Conservation (phyloP, 805 yeast species). For the Candida insectalens region DNA sequence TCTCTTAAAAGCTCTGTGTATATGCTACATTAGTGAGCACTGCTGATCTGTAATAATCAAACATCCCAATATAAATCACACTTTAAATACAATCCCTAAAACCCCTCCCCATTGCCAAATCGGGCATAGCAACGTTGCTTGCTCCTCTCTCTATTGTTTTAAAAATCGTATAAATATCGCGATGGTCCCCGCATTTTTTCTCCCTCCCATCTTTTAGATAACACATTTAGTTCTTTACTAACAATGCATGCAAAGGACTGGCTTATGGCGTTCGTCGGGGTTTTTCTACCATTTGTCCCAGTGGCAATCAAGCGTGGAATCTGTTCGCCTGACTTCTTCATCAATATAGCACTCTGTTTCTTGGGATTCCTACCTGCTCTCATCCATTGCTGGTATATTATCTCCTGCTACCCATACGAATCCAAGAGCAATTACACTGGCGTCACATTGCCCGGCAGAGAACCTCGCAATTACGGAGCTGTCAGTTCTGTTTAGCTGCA, state of each 20-base stretch:
- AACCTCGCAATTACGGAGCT: constrained; percentile 24
- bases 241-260: constrained; percentile 31
- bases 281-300: constrained; percentile 65
- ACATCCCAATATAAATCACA: too few relatives aligned
- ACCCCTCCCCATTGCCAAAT: too few relatives aligned
- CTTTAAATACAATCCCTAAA: too few relatives aligned
- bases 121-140: too few relatives aligned
- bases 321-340: constrained; percentile 47
- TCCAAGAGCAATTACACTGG: constrained; percentile 18
- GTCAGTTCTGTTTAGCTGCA: constrained; percentile 6
- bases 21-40: too few relatives aligned
- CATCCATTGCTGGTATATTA: constrained; percentile 69
- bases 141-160: too few relatives aligned
- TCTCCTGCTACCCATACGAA: constrained; percentile 57
- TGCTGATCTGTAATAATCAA: too few relatives aligned
- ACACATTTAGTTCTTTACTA: too few relatives aligned
- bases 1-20: too few relatives aligned
- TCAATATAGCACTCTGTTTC: constrained; percentile 58
- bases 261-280: constrained; percentile 58
- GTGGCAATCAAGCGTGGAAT: constrained; percentile 61
- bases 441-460: constrained; percentile 28
- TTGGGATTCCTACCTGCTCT: constrained; percentile 74
- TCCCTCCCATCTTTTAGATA: too few relatives aligned
- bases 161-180: too few relatives aligned
- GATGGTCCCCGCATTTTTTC: too few relatives aligned